Evolutionary conservation across 78 protist genomes (phyloP).

Genomic region (Mastigamoeba balamuthi): DNA sequence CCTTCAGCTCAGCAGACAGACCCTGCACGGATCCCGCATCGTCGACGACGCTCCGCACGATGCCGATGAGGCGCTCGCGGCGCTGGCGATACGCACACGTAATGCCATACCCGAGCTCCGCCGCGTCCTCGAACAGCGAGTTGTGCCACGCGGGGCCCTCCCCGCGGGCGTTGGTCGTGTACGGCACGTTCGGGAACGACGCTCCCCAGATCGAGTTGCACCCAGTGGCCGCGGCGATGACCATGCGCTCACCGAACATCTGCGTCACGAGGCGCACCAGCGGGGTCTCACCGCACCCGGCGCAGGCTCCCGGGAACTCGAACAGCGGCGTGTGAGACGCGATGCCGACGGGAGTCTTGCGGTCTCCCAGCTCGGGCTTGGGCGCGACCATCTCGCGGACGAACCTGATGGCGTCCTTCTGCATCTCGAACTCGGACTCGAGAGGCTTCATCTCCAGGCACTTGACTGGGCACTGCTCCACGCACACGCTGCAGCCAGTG

Average conservation of each 20-base stretch:
- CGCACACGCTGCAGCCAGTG: constrained; percentile 61
- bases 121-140: constrained; percentile 67
- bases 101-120: constrained; percentile 16
- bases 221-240: constrained; percentile 63
- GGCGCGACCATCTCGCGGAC: background rate
- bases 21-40: too few relatives aligned
- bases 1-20: too few relatives aligned
- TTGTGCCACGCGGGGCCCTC: constrained; percentile 70
- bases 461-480: constrained; percentile 55
- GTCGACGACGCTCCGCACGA: too few relatives aligned
- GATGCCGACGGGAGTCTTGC: constrained; percentile 23
- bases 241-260: constrained; percentile 52
- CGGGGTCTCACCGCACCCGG: constrained; percentile 70
- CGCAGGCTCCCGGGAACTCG: constrained; percentile 70
- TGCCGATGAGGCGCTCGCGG: too few relatives aligned
- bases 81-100: background rate
- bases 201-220: constrained; percentile 59
- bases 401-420: constrained; percentile 19
- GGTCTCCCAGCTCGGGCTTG: background rate
- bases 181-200: constrained; percentile 28
- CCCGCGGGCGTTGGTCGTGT: constrained; percentile 46
- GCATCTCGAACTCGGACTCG: background rate
- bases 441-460: constrained; percentile 18
- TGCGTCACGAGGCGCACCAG: constrained; percentile 47
- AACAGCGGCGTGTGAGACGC: constrained; percentile 45